Evolutionary conservation across 371 early-diverging fungal genomes (phyloP), one percentile per base, ranked within the genome.

Genomic region (Mortierella sp.): DNA sequence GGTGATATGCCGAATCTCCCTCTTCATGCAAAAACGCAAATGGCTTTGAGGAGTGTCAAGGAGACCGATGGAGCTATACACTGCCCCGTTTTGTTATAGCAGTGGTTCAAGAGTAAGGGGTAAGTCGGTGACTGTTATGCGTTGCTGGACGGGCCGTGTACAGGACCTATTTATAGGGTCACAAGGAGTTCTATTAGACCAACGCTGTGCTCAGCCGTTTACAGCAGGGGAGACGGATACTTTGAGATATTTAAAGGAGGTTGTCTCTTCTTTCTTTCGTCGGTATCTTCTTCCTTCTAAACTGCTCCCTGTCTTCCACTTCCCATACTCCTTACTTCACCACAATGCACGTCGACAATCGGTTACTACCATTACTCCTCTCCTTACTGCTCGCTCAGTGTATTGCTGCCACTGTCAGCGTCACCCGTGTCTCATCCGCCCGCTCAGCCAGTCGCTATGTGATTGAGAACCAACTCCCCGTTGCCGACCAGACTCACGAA

Each of bases 391-490:
- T 44, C 42, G 14, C 63, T 10, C 78, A 78, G 73, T 54, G 45
- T 2, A 57, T 63, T 63, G 60, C 73, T 21, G 73, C 73, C 28
- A 38, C 55, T 9, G 50, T 78, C 63, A 3, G 48, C 0, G 44
- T 81, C 31, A 73, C 45, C 14, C 71, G 42, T 11, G 11, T 47
- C 0, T 16, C 77, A 21, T 38, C 52, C 34, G 34, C 31, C 26
- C 28, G 21, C 14, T 24, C 19, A 28, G 34, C 54, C 58, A 73
- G 70, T 50, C 70, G 48, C 55, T 26, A 73, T 34, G 38, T 77
- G 44, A 48, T 79, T 38, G 83, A 83, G 63, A 83, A 83, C 44
- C 70, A 50, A 26, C 80, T 83, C 21, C 83, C 83, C 31, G 0
- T 28, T 2, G 77, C 83, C 21, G 54, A 34, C 1, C 77, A 79